phyloP scores from a whole-genome alignment of 2,329 filamentous ascomycete genomes.

The Apiospora marii region DNA sequence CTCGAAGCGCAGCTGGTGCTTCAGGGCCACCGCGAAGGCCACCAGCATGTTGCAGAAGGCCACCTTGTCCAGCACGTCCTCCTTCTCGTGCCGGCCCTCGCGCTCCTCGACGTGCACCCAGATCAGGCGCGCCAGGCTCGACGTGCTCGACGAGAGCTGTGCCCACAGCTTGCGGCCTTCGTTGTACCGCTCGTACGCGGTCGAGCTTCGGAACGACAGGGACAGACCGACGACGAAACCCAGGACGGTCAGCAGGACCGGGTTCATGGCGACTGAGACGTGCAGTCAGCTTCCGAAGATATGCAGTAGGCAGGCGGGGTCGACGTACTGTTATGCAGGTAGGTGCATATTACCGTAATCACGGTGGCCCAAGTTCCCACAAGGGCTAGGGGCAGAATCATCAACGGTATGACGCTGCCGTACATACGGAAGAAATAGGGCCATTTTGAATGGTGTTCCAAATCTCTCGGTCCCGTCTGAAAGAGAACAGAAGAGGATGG shows the following conservation, averaged over 20 bases:
- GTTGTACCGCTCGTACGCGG: conserved; percentile 74
- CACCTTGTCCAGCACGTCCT: conserved; percentile 72
- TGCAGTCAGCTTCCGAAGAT: conserved; percentile 64
- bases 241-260: conserved; percentile 79
- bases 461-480: conserved; percentile 30
- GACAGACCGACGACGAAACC: conserved; percentile 85
- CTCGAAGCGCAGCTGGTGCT: conserved; percentile 85
- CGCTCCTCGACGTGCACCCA: conserved; percentile 80
- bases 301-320: conserved; percentile 81
- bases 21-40: conserved; percentile 78
- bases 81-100: conserved; percentile 61
- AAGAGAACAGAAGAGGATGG: not conserved
- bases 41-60: conserved; percentile 70
- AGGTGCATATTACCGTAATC: conserved; percentile 68
- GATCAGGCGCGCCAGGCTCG: conserved; percentile 77
- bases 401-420: conserved; percentile 75
- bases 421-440: conserved; percentile 80
- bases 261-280: conserved; percentile 62
- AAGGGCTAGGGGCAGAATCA: conserved; percentile 73
- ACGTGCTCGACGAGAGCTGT: conserved; percentile 64
- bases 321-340: conserved; percentile 79
- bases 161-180: conserved; percentile 72
- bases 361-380: conserved; percentile 71
- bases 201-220: conserved; percentile 79
- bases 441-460: conserved; percentile 75